Percentiles rank a stretch among this genome's conserved stretches.
phyloP scores from a whole-genome alignment of 495 filamentous ascomycete species.

The Cenococcum geophilum region DNA sequence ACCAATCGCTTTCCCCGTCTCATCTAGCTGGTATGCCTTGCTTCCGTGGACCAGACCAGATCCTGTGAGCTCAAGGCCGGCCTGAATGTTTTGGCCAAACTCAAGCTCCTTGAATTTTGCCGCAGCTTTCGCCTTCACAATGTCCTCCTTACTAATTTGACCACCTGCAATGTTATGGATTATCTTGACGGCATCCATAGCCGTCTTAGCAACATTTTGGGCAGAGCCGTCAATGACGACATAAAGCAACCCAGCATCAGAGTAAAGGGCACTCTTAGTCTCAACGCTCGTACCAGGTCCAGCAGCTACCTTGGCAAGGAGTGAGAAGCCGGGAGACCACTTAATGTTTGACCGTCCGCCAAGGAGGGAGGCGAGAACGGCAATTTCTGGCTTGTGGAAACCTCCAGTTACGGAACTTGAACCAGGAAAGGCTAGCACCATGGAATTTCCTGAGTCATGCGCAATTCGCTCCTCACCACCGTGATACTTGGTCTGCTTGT shows the following conservation, averaged over 20 bases:
- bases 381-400: slow-evolving; percentile 80
- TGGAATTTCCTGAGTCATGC: slow-evolving; percentile 62
- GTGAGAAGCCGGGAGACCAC: slow-evolving; percentile 88
- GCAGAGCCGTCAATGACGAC: slow-evolving; percentile 72
- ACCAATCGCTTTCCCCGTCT: slow-evolving; percentile 71
- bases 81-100: slow-evolving; percentile 63
- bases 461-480: slow-evolving; percentile 91
- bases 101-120: slow-evolving; percentile 93
- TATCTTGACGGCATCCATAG: slow-evolving; percentile 61
- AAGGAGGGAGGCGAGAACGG: slow-evolving; percentile 82
- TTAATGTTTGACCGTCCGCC: slow-evolving; percentile 89
- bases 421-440: slow-evolving; percentile 89
- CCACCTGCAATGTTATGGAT: slow-evolving; percentile 74
- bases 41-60: slow-evolving; percentile 69
- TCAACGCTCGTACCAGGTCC: slow-evolving; percentile 59
- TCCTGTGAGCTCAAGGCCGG: slow-evolving; percentile 65
- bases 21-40: slow-evolving; percentile 81
- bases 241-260: slow-evolving; percentile 84
- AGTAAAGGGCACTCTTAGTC: slow-evolving; percentile 78
- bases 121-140: slow-evolving; percentile 84
- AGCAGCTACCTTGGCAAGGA: slow-evolving; percentile 69
- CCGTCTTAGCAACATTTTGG: slow-evolving; percentile 56
- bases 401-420: slow-evolving; percentile 66
- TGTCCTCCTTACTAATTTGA: slow-evolving; percentile 68
- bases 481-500: slow-evolving; percentile 68